Conservation (phyloP, 768 basidiomycete genomes). For the Suillus brevipes region DNA sequence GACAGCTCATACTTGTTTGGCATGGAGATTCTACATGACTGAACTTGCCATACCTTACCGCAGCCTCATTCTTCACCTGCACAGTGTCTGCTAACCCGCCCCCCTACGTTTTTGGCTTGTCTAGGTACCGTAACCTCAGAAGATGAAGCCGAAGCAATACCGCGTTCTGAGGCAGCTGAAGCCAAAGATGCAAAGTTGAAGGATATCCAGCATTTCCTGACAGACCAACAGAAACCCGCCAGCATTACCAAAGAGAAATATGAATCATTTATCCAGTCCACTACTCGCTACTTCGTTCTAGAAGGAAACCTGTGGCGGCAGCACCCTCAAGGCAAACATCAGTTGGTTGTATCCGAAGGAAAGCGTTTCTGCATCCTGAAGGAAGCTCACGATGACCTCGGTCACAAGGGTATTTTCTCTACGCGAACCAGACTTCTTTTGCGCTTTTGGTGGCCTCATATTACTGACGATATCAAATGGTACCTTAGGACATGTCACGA, state of each 20-base stretch:
- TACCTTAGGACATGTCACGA: background rate
- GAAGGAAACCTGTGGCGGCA: rapidly evolving
- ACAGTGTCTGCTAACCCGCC: background rate
- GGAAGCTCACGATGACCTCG: background rate
- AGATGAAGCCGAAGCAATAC: too few species aligned
- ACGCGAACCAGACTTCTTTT: rapidly evolving
- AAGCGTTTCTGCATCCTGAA: background rate
- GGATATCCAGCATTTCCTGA: too few species aligned
- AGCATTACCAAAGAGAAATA: too few species aligned
- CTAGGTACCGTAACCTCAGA: background rate
- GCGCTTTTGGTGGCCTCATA: conserved; percentile 1
- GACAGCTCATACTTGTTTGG: background rate
- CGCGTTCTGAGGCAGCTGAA: too few species aligned
- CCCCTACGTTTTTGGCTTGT: rapidly evolving
- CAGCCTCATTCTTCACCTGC: too few species aligned
- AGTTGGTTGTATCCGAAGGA: rapidly evolving
- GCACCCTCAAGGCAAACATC: background rate
- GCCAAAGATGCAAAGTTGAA: too few species aligned
- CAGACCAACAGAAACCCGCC: rapidly evolving
- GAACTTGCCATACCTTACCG: too few species aligned
- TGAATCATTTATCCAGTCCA: too few species aligned
- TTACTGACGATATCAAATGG: background rate
- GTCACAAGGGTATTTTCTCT: conserved; percentile 8
- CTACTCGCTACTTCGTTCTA: background rate
- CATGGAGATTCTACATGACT: background rate